Percentiles rank a stretch among this genome's conserved stretches.
Conservation (phyloP, 2,329 filamentous ascomycete species). For the Pyrenochaeta sp. region DNA sequence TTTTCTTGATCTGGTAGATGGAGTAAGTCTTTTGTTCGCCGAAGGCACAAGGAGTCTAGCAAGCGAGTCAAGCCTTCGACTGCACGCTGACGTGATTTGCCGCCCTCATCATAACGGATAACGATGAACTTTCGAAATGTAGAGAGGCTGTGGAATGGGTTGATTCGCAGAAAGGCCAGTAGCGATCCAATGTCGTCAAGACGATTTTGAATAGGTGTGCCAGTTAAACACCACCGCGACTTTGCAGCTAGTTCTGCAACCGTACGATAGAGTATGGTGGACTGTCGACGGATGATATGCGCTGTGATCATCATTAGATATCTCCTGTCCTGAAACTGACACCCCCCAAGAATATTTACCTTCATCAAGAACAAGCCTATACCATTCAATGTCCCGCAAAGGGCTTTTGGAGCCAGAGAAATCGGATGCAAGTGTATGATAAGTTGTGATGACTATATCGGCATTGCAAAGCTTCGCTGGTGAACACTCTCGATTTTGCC, state of each 20-base stretch:
- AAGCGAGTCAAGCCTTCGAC: slow-evolving; percentile 37
- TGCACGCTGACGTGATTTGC: slow-evolving; percentile 26
- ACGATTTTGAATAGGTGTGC: slow-evolving; percentile 61
- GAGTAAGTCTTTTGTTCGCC: slow-evolving; percentile 54
- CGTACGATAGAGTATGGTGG: slow-evolving; percentile 56
- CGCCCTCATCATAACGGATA: slow-evolving; percentile 47
- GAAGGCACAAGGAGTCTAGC: slow-evolving; percentile 52
- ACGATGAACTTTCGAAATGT: slow-evolving; percentile 58
- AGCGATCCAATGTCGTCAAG: slow-evolving; percentile 63
- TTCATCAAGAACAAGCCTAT: slow-evolving; percentile 42
- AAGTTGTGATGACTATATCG: slow-evolving; percentile 43
- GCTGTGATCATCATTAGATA: slow-evolving; percentile 42
- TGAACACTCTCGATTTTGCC: slow-evolving; percentile 20
- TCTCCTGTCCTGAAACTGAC: not conserved
- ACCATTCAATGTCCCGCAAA: slow-evolving; percentile 36
- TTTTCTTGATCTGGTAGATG: slow-evolving; percentile 45
- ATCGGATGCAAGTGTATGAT: slow-evolving; percentile 33
- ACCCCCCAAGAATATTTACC: slow-evolving; percentile 15
- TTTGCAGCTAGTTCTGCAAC: slow-evolving; percentile 54
- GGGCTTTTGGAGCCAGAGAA: slow-evolving; percentile 5
- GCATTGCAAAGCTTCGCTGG: slow-evolving; percentile 18
- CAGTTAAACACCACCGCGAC: slow-evolving; percentile 55
- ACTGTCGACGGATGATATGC: slow-evolving; percentile 60
- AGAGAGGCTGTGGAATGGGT: slow-evolving; percentile 52
- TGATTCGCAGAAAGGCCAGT: slow-evolving; percentile 58